These are phyloP conservation scores for Candida adriatica DNA, from an alignment of 805 yeast species.

Conservation along the genomic window DNA sequence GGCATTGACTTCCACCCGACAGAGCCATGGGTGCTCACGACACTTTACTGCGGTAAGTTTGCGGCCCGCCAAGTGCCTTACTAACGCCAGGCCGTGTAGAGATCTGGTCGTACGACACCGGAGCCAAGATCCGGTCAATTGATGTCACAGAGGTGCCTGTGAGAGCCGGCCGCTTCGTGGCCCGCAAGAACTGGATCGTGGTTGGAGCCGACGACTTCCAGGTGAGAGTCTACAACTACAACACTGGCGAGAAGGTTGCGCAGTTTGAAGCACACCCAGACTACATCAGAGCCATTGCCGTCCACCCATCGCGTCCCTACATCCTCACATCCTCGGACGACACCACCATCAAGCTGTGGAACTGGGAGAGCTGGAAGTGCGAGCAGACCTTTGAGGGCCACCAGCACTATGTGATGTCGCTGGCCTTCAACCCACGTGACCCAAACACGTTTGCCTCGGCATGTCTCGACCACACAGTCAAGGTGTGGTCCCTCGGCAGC, in stretches of 20 bases:
- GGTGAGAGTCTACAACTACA: conserved; percentile 87
- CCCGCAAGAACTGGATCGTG: conserved; percentile 95
- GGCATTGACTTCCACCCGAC: conserved; percentile 97
- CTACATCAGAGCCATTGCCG: conserved; percentile 87
- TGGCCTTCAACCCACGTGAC: conserved; percentile 95
- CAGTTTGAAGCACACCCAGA: conserved; percentile 99
- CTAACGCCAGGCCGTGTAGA: conserved; percentile 44
- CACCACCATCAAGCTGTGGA: conserved; percentile 88
- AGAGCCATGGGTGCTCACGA: conserved; percentile 93
- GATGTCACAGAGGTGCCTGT: conserved; percentile 96
- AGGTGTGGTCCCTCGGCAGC: conserved; percentile 92
- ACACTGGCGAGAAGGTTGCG: conserved; percentile 88
- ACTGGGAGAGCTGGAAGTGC: conserved; percentile 94
- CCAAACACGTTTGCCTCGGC: conserved; percentile 97
- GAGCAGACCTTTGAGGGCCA: conserved; percentile 95
- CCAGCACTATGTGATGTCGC: conserved; percentile 89
- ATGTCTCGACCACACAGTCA: conserved; percentile 92
- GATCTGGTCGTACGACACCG: conserved; percentile 91
- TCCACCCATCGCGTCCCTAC: conserved; percentile 90
- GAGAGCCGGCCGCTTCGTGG: conserved; percentile 90
- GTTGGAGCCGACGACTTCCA: conserved; percentile 96
- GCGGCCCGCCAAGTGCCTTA: neutral
- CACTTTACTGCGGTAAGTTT: conserved; percentile 75
- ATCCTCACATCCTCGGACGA: conserved; percentile 89
- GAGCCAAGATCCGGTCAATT: conserved; percentile 72